phyloP scores from a whole-genome alignment of 2,329 filamentous ascomycete species.

The Arthrobotrys megalospora region DNA sequence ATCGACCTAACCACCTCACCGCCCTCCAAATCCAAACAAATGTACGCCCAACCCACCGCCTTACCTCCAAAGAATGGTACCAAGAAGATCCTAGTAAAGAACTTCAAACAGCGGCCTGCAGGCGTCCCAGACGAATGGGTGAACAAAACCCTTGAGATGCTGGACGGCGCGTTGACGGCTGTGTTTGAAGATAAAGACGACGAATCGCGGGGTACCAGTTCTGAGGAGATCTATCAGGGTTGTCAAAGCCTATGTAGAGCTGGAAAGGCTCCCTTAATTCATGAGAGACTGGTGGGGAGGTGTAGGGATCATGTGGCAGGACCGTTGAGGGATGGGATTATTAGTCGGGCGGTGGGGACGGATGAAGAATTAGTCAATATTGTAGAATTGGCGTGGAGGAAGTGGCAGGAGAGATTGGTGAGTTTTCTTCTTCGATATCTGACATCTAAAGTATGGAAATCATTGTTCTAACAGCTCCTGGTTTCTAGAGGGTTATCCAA shows the following conservation, averaged over 20 bases:
- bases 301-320: constrained; percentile 76
- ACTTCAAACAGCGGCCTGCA: constrained; percentile 78
- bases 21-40: constrained; percentile 25
- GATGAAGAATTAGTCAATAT: constrained; percentile 77
- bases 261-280: constrained; percentile 79
- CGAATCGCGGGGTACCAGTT: constrained; percentile 76
- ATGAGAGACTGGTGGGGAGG: constrained; percentile 76
- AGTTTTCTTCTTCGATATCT: constrained; percentile 63
- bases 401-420: constrained; percentile 84
- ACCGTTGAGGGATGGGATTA: constrained; percentile 73
- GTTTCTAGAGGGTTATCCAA: constrained; percentile 78
- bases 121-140: constrained; percentile 83
- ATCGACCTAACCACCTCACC: constrained; percentile 47
- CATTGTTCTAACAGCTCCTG: constrained; percentile 30
- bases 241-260: constrained; percentile 92
- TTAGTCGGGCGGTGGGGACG: constrained; percentile 70
- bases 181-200: constrained; percentile 78
- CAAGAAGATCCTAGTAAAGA: constrained; percentile 93
- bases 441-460: background rate
- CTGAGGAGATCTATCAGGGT: constrained; percentile 89
- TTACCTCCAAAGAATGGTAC: constrained; percentile 66
- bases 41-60: constrained; percentile 45
- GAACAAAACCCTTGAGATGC: constrained; percentile 79
- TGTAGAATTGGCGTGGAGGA: constrained; percentile 77
- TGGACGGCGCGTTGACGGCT: constrained; percentile 79